These are phyloP conservation scores for Brettanomyces anomalus DNA, from an alignment of 805 yeast genomes.

Conservation along the genomic window DNA sequence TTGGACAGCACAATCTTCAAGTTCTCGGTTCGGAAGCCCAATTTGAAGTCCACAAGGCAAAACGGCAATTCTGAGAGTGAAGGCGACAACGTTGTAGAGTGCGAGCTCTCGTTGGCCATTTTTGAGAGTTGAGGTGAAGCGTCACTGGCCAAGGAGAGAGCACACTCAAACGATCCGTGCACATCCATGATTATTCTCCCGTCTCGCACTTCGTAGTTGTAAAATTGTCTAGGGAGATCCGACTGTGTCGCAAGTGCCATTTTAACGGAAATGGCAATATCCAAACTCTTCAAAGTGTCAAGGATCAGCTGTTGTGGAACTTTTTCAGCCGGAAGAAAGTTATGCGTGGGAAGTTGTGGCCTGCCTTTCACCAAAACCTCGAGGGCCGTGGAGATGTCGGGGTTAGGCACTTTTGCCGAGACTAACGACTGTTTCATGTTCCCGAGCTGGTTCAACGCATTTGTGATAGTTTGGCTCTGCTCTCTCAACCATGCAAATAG, in stretches of 20 bases:
- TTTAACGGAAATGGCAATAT: constrained; percentile 63
- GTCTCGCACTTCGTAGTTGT: constrained; percentile 55
- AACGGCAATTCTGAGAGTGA: constrained; percentile 46
- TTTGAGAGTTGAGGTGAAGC: neutral
- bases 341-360: constrained; percentile 64
- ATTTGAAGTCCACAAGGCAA: constrained; percentile 68
- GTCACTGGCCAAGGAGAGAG: constrained; percentile 48
- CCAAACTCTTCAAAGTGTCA: constrained; percentile 55
- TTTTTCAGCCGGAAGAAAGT: constrained; percentile 38
- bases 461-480: constrained; percentile 59
- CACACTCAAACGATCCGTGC: constrained; percentile 59
- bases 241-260: constrained; percentile 49
- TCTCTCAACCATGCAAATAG: constrained; percentile 79
- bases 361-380: constrained; percentile 74
- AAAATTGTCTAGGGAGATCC: constrained; percentile 56
- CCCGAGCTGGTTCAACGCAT: constrained; percentile 59
- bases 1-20: constrained; percentile 20
- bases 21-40: constrained; percentile 43
- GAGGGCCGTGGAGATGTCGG: constrained; percentile 79
- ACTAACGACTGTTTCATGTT: constrained; percentile 61
- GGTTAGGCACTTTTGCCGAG: constrained; percentile 87
- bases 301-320: constrained; percentile 50
- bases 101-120: too few species aligned
- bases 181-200: constrained; percentile 69
- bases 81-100: too few species aligned